Percentiles rank a stretch among this genome's conserved stretches.
phyloP scores from a whole-genome alignment of 768 basidiomycete species.

The Hydnomerulius pinastri region DNA sequence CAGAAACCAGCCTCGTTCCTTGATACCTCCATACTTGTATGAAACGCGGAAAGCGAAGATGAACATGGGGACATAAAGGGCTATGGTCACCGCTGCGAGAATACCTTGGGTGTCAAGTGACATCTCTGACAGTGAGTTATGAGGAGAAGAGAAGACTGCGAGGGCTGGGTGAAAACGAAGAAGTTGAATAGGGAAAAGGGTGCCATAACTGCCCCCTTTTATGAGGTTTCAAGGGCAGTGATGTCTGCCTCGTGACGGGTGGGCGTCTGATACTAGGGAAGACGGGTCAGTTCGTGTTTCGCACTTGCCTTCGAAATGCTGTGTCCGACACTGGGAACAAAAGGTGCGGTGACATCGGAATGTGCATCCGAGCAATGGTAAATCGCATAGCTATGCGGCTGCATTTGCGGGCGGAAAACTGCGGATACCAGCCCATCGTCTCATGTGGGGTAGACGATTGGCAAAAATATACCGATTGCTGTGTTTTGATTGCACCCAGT shows the following conservation, averaged over 20 bases:
- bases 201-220: constrained; percentile 11
- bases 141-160: background rate
- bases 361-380: background rate
- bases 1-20: constrained; percentile 68
- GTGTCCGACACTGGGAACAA: background rate
- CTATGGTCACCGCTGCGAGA: constrained; percentile 61
- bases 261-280: background rate
- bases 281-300: background rate
- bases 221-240: constrained; percentile 22
- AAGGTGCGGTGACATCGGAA: too few species aligned
- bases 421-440: background rate
- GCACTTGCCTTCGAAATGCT: background rate
- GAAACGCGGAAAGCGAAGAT: constrained; percentile 46
- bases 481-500: too few species aligned
- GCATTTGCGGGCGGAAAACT: too few species aligned
- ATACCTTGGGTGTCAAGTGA: constrained; percentile 44
- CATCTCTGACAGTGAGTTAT: constrained; percentile 23
- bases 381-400: background rate
- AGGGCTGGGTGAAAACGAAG: constrained; percentile 2
- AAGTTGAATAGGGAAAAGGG: background rate
- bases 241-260: background rate
- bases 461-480: too few species aligned
- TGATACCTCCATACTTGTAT: constrained; percentile 55
- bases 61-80: constrained; percentile 59
- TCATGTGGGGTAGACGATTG: too few species aligned